Conservation (phyloP, 75 land plant genomes). For the Pinus tabuliformis region DNA sequence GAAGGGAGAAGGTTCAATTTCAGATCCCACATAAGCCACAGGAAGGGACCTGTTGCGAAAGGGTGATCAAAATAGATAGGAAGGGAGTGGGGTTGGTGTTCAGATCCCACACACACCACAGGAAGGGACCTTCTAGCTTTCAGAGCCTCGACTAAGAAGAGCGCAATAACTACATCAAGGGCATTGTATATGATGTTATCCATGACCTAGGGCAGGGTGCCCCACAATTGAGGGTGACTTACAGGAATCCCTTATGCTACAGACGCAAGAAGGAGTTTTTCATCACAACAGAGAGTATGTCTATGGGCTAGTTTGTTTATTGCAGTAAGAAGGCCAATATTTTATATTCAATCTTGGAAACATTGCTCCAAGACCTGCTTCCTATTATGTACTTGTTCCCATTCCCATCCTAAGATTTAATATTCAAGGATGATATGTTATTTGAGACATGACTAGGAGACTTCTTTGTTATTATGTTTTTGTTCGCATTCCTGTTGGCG, state of each 20-base stretch:
- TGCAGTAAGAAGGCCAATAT: constrained; percentile 51
- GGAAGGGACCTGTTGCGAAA: background rate
- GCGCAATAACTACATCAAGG: constrained; percentile 58
- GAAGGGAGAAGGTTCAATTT: constrained; percentile 48
- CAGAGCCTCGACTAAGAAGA: constrained; percentile 40
- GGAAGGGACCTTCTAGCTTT: background rate
- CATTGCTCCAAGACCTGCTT: no score
- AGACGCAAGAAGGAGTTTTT: constrained; percentile 56
- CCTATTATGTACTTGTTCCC: no score
- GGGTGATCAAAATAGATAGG: constrained; percentile 44
- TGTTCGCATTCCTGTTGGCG: no score
- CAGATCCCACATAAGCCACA: constrained; percentile 24
- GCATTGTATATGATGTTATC: constrained; percentile 43
- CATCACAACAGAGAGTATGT: constrained; percentile 52
- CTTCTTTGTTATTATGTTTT: no score
- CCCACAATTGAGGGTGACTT: constrained; percentile 26
- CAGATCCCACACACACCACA: constrained; percentile 27
- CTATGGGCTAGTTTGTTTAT: constrained; percentile 54
- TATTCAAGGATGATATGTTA: no score
- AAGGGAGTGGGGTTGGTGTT: constrained; percentile 48
- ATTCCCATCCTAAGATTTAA: no score
- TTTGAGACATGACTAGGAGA: no score
- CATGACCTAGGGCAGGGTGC: constrained; percentile 61
- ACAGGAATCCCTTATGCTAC: constrained; percentile 43
- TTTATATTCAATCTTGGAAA: no score